phyloP scores from a whole-genome alignment of 148 eudicot genomes.

The Rheum nobile region DNA sequence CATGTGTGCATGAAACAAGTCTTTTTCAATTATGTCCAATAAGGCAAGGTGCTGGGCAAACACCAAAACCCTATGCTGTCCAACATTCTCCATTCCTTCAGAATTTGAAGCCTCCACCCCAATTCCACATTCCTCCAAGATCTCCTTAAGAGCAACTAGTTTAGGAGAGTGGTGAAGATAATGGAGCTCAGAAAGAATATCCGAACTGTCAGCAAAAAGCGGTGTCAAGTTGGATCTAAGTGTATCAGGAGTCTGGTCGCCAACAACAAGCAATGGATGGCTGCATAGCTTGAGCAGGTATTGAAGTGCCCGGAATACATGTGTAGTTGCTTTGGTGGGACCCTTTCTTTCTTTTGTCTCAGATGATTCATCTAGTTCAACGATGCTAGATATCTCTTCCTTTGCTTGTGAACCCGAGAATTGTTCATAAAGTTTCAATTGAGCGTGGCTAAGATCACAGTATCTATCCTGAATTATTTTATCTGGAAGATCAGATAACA shows the following conservation, averaged over 20 bases:
- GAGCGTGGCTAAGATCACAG: slow-evolving; percentile 91
- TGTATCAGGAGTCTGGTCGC: slow-evolving; percentile 60
- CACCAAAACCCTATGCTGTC: slow-evolving; percentile 94
- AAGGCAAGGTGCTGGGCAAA: slow-evolving; percentile 99
- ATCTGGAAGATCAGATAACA: slow-evolving; percentile 95
- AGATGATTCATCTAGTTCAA: slow-evolving; percentile 36
- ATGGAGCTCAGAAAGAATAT: slow-evolving; percentile 68
- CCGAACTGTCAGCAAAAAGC: slow-evolving; percentile 39
- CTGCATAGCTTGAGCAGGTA: slow-evolving; percentile 94
- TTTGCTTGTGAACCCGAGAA: slow-evolving; percentile 81
- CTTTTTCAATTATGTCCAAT: slow-evolving; percentile 81
- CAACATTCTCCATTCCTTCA: slow-evolving; percentile 62
- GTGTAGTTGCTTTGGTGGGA: slow-evolving; percentile 70
- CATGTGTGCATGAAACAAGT: slow-evolving; percentile 81
- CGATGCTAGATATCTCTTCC: slow-evolving; percentile 75
- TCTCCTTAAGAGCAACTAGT: slow-evolving; percentile 93
- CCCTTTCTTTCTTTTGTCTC: slow-evolving; percentile 44
- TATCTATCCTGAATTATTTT: slow-evolving; percentile 98
- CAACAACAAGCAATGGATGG: slow-evolving; percentile 87
- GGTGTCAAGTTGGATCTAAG: slow-evolving; percentile 42
- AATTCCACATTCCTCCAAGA: slow-evolving; percentile 95
- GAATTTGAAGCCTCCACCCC: slow-evolving; percentile 70
- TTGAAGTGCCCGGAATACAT: slow-evolving; percentile 96
- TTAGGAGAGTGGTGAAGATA: slow-evolving; percentile 92
- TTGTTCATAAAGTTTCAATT: slow-evolving; percentile 85